These are phyloP conservation scores for Fraxinus xanthoxyloides DNA, from an alignment of 305 asterid species.

Conservation along the genomic window DNA sequence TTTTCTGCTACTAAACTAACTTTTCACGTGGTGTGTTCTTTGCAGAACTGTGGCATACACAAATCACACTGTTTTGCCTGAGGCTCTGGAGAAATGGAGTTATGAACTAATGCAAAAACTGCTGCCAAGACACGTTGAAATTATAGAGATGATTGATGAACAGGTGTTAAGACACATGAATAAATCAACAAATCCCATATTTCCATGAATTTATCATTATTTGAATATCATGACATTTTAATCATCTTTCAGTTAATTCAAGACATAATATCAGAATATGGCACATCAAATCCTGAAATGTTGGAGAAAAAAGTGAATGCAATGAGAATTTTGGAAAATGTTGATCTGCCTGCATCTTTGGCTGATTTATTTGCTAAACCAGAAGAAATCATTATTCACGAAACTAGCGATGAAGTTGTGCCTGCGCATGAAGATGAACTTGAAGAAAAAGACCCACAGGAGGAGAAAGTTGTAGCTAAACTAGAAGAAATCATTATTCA, in stretches of 20 bases:
- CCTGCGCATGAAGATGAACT: background rate
- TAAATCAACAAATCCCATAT: conserved; percentile 10
- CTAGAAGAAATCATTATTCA: conserved; percentile 32
- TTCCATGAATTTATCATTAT: conserved; percentile 20
- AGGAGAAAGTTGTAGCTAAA: conserved; percentile 37
- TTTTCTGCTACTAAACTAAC: conserved; percentile 26
- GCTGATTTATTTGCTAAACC: conserved; percentile 53
- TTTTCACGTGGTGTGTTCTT: conserved; percentile 24
- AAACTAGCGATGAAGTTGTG: too few species aligned
- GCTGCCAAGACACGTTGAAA: conserved; percentile 89
- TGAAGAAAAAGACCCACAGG: conserved; percentile 12
- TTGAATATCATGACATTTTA: conserved; percentile 22
- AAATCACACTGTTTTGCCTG: conserved; percentile 91
- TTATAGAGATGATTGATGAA: conserved; percentile 76
- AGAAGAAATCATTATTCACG: conserved; percentile 24
- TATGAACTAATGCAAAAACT: conserved; percentile 71
- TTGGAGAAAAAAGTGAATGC: conserved; percentile 58
- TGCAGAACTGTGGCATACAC: conserved; percentile 93
- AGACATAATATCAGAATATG: conserved; percentile 62
- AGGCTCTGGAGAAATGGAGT: conserved; percentile 97
- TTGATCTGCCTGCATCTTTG: conserved; percentile 68
- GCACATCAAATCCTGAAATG: conserved; percentile 53
- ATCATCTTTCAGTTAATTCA: conserved; percentile 58
- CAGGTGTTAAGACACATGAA: conserved; percentile 45
- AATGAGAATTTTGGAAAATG: conserved; percentile 84